A percentile compares a stretch with the other conserved stretches of the same genome.
Conservation (phyloP, 768 basidiomycete genomes). For the Amanita pseudoporphyria region DNA sequence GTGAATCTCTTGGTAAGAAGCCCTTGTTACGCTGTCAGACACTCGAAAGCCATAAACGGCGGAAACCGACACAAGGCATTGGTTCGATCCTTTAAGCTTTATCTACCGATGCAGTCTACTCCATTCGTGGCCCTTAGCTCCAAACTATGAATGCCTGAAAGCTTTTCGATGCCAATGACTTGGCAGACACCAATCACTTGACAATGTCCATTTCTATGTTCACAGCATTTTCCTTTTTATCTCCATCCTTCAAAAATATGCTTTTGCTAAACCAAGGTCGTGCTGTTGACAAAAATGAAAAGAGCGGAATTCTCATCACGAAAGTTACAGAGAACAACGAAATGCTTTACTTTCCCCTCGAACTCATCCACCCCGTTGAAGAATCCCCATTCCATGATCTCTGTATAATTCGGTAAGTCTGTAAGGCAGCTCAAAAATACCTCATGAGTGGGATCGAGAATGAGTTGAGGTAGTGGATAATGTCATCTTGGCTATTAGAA, state of each 20-base stretch:
- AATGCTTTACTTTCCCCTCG: slow-evolving; percentile 8
- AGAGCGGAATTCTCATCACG: slow-evolving; percentile 5
- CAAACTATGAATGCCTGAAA: not conserved
- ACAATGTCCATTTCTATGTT: slow-evolving; percentile 22
- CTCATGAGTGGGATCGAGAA: slow-evolving; percentile 1
- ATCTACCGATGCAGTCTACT: no score
- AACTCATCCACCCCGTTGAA: slow-evolving; percentile 3
- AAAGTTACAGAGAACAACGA: slow-evolving; percentile 9
- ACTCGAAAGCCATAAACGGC: no score
- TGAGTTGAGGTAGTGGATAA: not conserved
- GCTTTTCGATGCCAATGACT: not conserved
- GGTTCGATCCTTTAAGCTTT: no score
- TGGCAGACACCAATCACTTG: slow-evolving; percentile 18
- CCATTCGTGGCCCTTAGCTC: no score
- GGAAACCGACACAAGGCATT: no score
- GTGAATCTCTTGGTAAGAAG: no score
- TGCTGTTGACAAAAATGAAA: not conserved
- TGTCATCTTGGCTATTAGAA: not conserved
- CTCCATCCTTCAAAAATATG: slow-evolving; percentile 24
- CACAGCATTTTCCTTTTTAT: slow-evolving; percentile 20
- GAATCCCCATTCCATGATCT: not conserved
- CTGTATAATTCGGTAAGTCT: not conserved
- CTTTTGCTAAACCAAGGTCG: slow-evolving; percentile 15
- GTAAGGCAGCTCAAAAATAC: slow-evolving; percentile 3
- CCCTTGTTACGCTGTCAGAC: no score